Evolutionary conservation across 2,329 filamentous ascomycete species (phyloP), one percentile per base, ranked within the genome.

Genomic region (Fusarium sublunatum): DNA sequence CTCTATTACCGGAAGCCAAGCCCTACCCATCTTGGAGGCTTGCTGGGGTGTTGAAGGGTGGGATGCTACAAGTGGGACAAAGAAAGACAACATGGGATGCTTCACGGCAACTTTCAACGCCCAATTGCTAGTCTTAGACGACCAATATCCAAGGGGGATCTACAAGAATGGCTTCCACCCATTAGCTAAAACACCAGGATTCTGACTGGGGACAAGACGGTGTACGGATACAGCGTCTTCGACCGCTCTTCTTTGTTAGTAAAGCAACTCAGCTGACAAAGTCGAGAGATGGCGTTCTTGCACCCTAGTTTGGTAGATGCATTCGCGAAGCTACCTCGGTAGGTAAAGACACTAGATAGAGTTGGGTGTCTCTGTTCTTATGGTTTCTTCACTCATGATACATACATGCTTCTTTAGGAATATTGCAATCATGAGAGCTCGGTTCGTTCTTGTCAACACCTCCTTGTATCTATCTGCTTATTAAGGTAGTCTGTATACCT

Each of bases 21-120:
- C 55, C 55, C 39, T 63, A 48, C 35, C 45, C 62, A 26, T 36
- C 46, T 45, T 50, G 50, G 35, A 26, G 44, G 44, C 45, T 56
- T 44, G 22, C 61, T 65, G 43, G 58, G 50, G 47, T 19, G 19
- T 54, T 24, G 15, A 53, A 19, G 38, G 32, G 44, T 34, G 52
- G 44, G 39, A 63, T 51, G 45, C 34, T 46, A 65, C 57, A 44
- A 47, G 49, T 65, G 58, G 53, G 48, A 66, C 58, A 66, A 32
- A 42, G 31, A 50, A 34, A 62, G 29, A 38, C 39, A 25, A 29
- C 48, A 47, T 42, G 50, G 46, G 39, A 36, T 42, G 22, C 38
- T 55, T 43, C 35, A 42, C 45, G 52, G 44, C 36, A 57, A 40
- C 32, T 41, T 43, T 57, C 13, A 7, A 52, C 19, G 58, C n/a